phyloP scores from a whole-genome alignment of 2,329 filamentous ascomycete species.

The Dothideomycetes sp. region DNA sequence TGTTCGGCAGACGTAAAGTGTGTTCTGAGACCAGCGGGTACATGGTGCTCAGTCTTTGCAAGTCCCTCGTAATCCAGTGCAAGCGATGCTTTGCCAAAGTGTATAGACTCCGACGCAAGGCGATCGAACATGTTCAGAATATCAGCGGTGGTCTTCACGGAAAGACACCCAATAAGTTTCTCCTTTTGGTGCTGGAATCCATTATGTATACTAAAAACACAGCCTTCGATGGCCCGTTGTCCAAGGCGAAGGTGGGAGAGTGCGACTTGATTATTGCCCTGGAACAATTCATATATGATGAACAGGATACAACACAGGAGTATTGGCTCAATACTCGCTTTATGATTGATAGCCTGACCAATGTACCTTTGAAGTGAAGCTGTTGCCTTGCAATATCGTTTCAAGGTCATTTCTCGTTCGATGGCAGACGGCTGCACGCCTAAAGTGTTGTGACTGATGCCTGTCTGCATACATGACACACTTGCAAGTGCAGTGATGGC shows the following conservation, averaged over 20 bases:
- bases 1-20: neutral
- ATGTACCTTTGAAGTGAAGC: slow-evolving; percentile 1
- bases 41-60: neutral
- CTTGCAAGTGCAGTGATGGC: slow-evolving; percentile 1
- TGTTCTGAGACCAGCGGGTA: neutral
- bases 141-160: no score
- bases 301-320: slow-evolving; percentile 1
- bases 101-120: neutral
- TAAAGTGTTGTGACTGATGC: neutral
- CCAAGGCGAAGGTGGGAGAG: neutral
- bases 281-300: slow-evolving; percentile 1
- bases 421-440: neutral
- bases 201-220: neutral
- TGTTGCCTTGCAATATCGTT: slow-evolving; percentile 1
- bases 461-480: neutral
- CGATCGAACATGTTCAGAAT: slow-evolving; percentile 1
- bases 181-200: neutral
- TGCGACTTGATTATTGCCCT: neutral
- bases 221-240: neutral
- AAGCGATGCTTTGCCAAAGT: neutral
- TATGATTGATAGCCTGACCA: neutral
- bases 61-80: neutral
- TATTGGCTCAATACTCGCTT: neutral
- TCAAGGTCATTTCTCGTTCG: neutral
- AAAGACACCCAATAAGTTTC: neutral